A percentile compares a stretch with the other conserved stretches of the same genome.
Evolutionary conservation across 179 eudicot species (phyloP).

Genomic region (Beta lomatogona): DNA sequence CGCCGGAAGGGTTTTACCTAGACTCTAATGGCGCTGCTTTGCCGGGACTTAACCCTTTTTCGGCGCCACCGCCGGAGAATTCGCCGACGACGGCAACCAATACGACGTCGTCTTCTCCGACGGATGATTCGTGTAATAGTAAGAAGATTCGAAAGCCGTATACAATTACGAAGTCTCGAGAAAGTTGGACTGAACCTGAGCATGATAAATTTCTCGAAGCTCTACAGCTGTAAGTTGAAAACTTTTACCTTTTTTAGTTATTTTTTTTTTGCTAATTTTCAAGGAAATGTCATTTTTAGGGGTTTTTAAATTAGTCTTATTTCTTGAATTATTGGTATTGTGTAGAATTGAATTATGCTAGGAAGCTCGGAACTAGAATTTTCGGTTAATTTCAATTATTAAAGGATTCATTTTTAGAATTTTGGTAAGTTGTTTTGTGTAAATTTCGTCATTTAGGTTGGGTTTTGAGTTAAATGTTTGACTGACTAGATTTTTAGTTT

Average conservation of each 20-base stretch:
- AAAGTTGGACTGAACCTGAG: slow-evolving; percentile 98
- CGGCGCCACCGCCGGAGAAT: slow-evolving; percentile 32
- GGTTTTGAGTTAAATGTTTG: too few relatives aligned
- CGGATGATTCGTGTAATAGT: slow-evolving; percentile 49
- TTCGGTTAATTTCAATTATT: too few relatives aligned
- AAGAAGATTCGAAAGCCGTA: slow-evolving; percentile 89
- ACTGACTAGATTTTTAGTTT: too few relatives aligned
- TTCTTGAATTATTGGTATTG: background rate
- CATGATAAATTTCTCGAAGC: slow-evolving; percentile 99
- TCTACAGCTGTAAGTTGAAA: slow-evolving; percentile 74
- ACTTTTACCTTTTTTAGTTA: background rate
- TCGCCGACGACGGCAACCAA: slow-evolving; percentile 21
- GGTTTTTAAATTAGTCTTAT: too few relatives aligned
- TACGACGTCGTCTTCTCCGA: slow-evolving; percentile 27
- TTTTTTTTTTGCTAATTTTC: background rate
- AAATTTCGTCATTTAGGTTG: too few relatives aligned
- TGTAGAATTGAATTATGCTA: background rate
- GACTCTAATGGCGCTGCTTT: slow-evolving; percentile 62
- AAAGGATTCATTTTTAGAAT: too few relatives aligned
- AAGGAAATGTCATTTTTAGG: background rate
- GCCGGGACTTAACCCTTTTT: slow-evolving; percentile 54
- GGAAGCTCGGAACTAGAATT: too few relatives aligned
- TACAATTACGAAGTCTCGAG: slow-evolving; percentile 90
- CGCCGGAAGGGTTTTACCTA: slow-evolving; percentile 56
- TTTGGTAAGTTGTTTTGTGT: too few relatives aligned